Conservation (phyloP, 2,329 filamentous ascomycete genomes). For the Neurospora sp. region DNA sequence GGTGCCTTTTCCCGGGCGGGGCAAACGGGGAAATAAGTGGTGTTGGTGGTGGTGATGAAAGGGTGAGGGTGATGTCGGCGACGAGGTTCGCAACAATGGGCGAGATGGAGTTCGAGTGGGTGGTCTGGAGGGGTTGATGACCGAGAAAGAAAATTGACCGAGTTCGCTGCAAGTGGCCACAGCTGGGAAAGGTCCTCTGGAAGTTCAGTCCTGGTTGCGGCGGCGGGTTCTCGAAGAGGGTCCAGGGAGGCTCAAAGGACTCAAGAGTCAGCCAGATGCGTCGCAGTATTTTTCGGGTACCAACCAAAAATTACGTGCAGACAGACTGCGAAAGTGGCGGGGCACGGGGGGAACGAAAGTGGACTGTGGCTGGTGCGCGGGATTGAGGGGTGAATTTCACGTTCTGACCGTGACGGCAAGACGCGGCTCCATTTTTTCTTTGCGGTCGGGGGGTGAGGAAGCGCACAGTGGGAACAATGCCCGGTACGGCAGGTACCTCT, state of each 20-base stretch:
- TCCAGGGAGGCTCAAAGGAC: background rate
- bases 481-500: background rate
- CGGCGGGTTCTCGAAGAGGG: background rate
- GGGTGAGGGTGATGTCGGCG: background rate
- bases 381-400: background rate
- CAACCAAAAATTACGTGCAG: conserved; percentile 15
- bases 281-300: conserved; percentile 15
- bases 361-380: conserved; percentile 17
- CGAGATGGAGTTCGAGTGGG: background rate
- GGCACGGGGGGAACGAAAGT: conserved; percentile 4
- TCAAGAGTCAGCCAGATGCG: conserved; percentile 12
- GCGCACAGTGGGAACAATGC: background rate
- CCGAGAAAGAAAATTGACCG: conserved; percentile 1
- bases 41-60: conserved; percentile 1
- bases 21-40: conserved; percentile 9
- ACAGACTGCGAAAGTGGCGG: background rate
- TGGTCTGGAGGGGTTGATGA: background rate
- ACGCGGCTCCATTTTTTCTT: conserved; percentile 3
- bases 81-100: background rate
- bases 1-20: conserved; percentile 17
- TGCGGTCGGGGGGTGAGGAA: background rate
- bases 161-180: background rate
- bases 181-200: background rate
- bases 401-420: conserved; percentile 4
- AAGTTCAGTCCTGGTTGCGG: background rate